These are phyloP conservation scores for Curvularia verruculosa DNA, from an alignment of 2,329 filamentous ascomycete species.

Conservation along the genomic window DNA sequence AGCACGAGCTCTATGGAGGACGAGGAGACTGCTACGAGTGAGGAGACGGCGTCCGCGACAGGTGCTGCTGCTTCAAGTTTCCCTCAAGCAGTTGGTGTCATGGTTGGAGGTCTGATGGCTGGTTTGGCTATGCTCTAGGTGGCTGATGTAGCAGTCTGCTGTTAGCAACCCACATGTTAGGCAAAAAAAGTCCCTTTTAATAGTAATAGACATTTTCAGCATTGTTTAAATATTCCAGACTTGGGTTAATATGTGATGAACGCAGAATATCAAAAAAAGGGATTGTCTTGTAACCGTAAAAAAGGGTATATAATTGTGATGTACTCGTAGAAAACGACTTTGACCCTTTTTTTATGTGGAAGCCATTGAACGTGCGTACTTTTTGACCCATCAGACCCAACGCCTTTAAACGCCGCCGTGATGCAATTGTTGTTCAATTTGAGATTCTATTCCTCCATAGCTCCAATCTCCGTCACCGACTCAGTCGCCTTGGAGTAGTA, in stretches of 20 bases:
- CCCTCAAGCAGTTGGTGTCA: slow-evolving; percentile 23
- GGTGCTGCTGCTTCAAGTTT: slow-evolving; percentile 26
- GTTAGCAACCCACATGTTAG: neutral
- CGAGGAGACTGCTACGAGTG: slow-evolving; percentile 17
- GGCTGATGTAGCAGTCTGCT: neutral
- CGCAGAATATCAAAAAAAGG: neutral
- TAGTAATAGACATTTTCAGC: neutral
- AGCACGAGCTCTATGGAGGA: slow-evolving; percentile 6
- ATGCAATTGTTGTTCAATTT: slow-evolving; percentile 23
- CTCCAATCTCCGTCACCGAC: slow-evolving; percentile 59
- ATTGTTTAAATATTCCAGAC: neutral
- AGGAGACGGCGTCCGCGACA: slow-evolving; percentile 20
- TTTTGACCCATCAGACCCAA: slow-evolving; percentile 27
- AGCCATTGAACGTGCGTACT: slow-evolving; percentile 21
- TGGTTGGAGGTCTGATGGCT: slow-evolving; percentile 31
- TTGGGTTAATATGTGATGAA: neutral
- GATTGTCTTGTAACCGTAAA: slow-evolving; percentile 12
- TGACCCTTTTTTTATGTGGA: slow-evolving; percentile 14
- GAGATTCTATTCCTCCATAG: slow-evolving; percentile 52
- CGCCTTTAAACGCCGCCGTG: slow-evolving; percentile 35
- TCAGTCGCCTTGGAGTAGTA: slow-evolving; percentile 51
- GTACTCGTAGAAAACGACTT: slow-evolving; percentile 20
- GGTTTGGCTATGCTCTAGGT: slow-evolving; percentile 26
- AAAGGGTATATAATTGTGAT: slow-evolving; percentile 40
- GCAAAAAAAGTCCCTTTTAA: neutral